Conservation (phyloP, 352 stramenopile genomes). For the Elongisporangium senticosum region DNA sequence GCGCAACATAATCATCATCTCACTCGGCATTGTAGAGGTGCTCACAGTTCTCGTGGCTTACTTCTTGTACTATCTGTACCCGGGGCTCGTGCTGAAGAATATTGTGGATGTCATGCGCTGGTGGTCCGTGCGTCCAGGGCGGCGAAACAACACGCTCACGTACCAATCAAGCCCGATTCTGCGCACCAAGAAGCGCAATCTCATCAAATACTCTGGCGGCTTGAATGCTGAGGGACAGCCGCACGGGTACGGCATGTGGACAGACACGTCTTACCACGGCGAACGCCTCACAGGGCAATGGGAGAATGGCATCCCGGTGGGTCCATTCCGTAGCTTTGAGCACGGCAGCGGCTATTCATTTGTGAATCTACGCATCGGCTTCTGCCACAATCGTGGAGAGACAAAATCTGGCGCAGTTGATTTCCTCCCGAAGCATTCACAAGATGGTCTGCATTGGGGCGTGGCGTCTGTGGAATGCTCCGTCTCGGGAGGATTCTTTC, state of each 20-base stretch:
- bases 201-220: conserved; percentile 47
- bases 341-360: conserved; percentile 60
- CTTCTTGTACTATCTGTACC: conserved; percentile 47
- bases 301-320: conserved; percentile 50
- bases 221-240: conserved; percentile 32
- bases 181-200: conserved; percentile 21
- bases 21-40: conserved; percentile 30
- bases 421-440: conserved; percentile 13
- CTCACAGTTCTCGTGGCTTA: conserved; percentile 41
- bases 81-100: conserved; percentile 29
- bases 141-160: conserved; percentile 16
- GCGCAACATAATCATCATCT: conserved; percentile 17
- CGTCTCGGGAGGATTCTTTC: conserved; percentile 35
- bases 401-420: conserved; percentile 3
- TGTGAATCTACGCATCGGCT: conserved; percentile 46
- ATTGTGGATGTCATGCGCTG: conserved; percentile 27
- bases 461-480: conserved; percentile 41
- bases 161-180: conserved; percentile 21
- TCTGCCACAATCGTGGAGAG: conserved; percentile 32
- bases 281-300: conserved; percentile 53
- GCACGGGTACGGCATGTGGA: conserved; percentile 57
- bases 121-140: conserved; percentile 25
- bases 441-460: conserved; percentile 22
- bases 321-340: conserved; percentile 50
- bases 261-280: conserved; percentile 55